A percentile compares a stretch with the other conserved stretches of the same genome.
Evolutionary conservation across 805 yeast species (phyloP).

Genomic region (Cyberlindnera maclurae): DNA sequence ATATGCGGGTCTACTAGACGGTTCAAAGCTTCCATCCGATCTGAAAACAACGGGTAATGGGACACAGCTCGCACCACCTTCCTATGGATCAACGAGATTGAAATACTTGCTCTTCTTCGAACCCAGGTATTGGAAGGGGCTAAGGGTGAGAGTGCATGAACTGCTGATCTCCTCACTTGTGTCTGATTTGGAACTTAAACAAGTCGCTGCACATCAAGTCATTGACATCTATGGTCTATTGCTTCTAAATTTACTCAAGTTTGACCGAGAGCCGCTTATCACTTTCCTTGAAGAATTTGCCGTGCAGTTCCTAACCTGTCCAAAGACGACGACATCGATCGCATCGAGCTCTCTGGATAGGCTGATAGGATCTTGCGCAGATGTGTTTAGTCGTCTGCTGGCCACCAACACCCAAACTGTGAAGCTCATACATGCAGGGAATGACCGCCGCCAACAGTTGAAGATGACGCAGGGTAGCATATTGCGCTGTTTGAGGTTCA

Average conservation of each 20-base stretch:
- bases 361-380: constrained; percentile 5
- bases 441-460: constrained; percentile 11
- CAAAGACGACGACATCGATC: constrained; percentile 58
- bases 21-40: constrained; percentile 9
- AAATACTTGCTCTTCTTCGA: constrained; percentile 56
- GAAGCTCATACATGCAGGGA: constrained; percentile 2
- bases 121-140: constrained; percentile 45
- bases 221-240: constrained; percentile 47
- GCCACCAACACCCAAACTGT: constrained; percentile 21
- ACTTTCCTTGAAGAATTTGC: constrained; percentile 69
- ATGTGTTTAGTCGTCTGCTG: constrained; percentile 4
- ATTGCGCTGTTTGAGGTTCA: constrained; percentile 12
- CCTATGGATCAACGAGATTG: constrained; percentile 35
- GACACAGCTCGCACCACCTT: constrained; percentile 4
- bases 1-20: constrained; percentile 16
- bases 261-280: constrained; percentile 85
- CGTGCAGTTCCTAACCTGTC: constrained; percentile 86
- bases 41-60: not conserved
- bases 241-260: constrained; percentile 39
- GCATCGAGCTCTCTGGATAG: constrained; percentile 21
- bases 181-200: constrained; percentile 41
- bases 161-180: constrained; percentile 50
- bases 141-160: constrained; percentile 42
- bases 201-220: constrained; percentile 43
- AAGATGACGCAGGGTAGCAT: constrained; percentile 9